phyloP scores from a whole-genome alignment of 495 filamentous ascomycete species.

The Symbiotaphrina buchneri region DNA sequence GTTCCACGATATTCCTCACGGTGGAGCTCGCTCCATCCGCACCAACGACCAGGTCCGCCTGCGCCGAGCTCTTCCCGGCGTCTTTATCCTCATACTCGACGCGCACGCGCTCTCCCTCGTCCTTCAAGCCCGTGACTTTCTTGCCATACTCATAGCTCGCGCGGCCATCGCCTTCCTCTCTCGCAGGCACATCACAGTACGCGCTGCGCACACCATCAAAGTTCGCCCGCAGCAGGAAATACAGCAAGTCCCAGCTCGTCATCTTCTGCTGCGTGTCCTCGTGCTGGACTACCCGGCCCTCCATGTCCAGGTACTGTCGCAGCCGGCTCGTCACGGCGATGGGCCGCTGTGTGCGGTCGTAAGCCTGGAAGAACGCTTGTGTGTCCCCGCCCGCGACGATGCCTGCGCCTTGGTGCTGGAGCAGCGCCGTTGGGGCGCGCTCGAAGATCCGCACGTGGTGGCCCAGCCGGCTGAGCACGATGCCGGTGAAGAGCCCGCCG shows the following conservation, averaged over 20 bases:
- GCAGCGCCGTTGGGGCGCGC: constrained; percentile 18
- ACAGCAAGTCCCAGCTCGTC: constrained; percentile 31
- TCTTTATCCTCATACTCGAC: constrained; percentile 16
- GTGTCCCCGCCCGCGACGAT: constrained; percentile 22
- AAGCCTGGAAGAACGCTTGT: constrained; percentile 13
- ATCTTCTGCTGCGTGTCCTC: constrained; percentile 20
- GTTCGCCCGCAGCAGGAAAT: constrained; percentile 27
- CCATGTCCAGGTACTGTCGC: constrained; percentile 20
- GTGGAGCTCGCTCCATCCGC: constrained; percentile 33
- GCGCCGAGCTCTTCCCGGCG: constrained; percentile 13
- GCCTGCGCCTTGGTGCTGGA: constrained; percentile 32
- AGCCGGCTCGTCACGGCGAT: constrained; percentile 14
- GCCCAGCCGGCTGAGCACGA: constrained; percentile 23
- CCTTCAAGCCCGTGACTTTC: constrained; percentile 20
- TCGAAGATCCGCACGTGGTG: constrained; percentile 29
- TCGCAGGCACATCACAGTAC: constrained; percentile 19
- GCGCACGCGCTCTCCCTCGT: constrained; percentile 14
- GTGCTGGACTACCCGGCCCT: constrained; percentile 18
- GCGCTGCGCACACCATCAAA: constrained; percentile 26
- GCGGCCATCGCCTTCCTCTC: constrained; percentile 13
- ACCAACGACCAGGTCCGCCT: constrained; percentile 25
- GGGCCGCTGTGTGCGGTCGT: constrained; percentile 12
- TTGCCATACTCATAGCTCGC: constrained; percentile 22
- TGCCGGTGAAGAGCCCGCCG: too few relatives aligned
- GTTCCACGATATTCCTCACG: constrained; percentile 21